A percentile compares a stretch with the other conserved stretches of the same genome.
Conservation (phyloP, 106 monocot species). For the Vanilla planifolia region DNA sequence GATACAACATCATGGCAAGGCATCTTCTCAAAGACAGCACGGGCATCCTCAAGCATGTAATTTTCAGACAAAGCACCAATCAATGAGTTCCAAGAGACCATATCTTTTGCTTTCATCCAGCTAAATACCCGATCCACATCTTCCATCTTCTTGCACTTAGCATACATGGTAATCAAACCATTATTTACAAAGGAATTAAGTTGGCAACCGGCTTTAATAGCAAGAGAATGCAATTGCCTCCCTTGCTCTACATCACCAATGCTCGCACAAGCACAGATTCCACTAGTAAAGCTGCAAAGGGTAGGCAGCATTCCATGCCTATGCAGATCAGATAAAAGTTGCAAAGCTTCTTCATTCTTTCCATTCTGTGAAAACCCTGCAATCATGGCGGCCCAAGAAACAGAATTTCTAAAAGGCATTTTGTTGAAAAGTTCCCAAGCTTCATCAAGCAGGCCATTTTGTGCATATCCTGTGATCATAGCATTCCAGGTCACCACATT, state of each 20-base stretch:
- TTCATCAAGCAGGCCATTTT: constrained; percentile 47
- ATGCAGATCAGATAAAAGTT: constrained; percentile 39
- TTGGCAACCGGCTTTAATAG: constrained; percentile 54
- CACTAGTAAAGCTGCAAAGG: constrained; percentile 46
- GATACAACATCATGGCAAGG: constrained; percentile 46
- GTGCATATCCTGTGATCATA: constrained; percentile 59
- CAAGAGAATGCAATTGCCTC: constrained; percentile 51
- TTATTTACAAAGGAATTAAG: constrained; percentile 53
- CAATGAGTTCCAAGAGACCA: constrained; percentile 65
- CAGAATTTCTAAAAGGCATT: constrained; percentile 37
- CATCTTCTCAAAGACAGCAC: constrained; percentile 44
- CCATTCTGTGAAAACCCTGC: constrained; percentile 52
- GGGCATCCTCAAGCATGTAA: constrained; percentile 40
- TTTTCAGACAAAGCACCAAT: constrained; percentile 43
- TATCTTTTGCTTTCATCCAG: constrained; percentile 43
- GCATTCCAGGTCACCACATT: constrained; percentile 52
- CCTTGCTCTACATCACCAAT: constrained; percentile 43
- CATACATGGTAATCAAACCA: constrained; percentile 61
- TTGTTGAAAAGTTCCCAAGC: constrained; percentile 35
- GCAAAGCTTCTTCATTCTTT: constrained; percentile 38
- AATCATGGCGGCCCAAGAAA: constrained; percentile 56
- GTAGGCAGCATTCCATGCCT: constrained; percentile 33
- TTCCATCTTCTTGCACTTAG: constrained; percentile 37
- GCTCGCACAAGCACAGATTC: constrained; percentile 48
- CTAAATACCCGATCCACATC: constrained; percentile 33